Conservation (phyloP, 192 early-diverging fungal species). For the Coemansia asiatica region DNA sequence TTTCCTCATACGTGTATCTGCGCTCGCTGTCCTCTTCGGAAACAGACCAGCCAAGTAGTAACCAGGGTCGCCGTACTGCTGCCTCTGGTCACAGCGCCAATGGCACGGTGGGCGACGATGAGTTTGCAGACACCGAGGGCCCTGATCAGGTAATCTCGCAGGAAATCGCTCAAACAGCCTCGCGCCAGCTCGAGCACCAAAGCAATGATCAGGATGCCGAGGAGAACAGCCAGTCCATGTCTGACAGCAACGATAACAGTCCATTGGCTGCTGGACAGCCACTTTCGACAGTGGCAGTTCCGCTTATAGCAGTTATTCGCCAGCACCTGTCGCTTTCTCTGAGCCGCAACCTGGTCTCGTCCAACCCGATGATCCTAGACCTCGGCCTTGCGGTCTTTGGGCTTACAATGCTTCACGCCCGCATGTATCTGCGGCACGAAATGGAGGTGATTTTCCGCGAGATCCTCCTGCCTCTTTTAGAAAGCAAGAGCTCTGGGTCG, state of each 20-base stretch:
- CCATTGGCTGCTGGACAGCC: background rate
- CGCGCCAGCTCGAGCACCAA: conserved; percentile 12
- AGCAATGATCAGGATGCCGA: background rate
- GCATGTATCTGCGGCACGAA: conserved; percentile 79
- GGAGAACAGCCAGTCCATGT: background rate
- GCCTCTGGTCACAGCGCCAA: background rate
- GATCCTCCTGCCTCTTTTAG: conserved; percentile 85
- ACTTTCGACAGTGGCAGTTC: conserved; percentile 49
- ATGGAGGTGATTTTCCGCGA: conserved; percentile 87
- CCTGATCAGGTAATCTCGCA: conserved; percentile 36
- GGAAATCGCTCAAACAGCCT: conserved; percentile 18
- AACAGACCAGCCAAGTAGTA: too few relatives aligned
- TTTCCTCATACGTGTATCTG: conserved; percentile 57
- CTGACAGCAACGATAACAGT: background rate
- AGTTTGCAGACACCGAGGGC: conserved; percentile 48
- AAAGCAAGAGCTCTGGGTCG: conserved; percentile 65
- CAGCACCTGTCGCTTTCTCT: conserved; percentile 83
- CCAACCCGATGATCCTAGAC: conserved; percentile 78
- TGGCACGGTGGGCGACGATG: conserved; percentile 17
- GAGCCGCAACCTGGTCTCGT: conserved; percentile 76
- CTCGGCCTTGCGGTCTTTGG: conserved; percentile 83
- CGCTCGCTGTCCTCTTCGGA: background rate
- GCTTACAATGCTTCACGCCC: conserved; percentile 67
- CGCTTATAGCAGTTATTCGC: conserved; percentile 82
- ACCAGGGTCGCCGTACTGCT: background rate